Evolutionary conservation across 257 asterid species (phyloP).

Genomic region (Fraxinus americana): DNA sequence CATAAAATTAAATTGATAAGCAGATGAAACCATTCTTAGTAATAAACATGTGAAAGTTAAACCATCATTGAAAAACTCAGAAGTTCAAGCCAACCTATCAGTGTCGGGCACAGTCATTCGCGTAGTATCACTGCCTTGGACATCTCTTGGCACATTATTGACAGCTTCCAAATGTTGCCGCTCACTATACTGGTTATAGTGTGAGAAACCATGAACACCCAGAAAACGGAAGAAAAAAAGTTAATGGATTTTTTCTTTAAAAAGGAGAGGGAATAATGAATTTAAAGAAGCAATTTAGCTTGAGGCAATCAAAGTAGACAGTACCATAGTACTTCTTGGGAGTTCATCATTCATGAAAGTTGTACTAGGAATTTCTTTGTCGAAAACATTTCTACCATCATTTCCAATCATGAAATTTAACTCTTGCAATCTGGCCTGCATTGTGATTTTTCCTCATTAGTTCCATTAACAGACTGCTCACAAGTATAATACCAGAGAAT

Average conservation of each 20-base stretch:
- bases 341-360: conserved; percentile 45
- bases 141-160: conserved; percentile 45
- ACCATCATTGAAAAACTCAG: conserved; percentile 18
- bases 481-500: conserved; percentile 21
- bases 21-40: neutral
- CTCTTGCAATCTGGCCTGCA: conserved; percentile 81
- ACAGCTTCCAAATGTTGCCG: conserved; percentile 49
- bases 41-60: conserved; percentile 3
- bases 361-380: conserved; percentile 49
- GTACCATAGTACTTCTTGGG: conserved; percentile 69
- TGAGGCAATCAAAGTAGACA: conserved; percentile 18
- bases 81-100: conserved; percentile 56
- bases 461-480: conserved; percentile 19
- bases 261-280: conserved; percentile 14
- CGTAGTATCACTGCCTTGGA: conserved; percentile 46
- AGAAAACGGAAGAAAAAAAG: conserved; percentile 33
- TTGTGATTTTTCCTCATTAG: conserved; percentile 29
- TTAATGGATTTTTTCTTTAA: conserved; percentile 12
- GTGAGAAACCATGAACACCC: conserved; percentile 57
- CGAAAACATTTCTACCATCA: conserved; percentile 52
- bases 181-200: conserved; percentile 44
- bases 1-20: conserved; percentile 9
- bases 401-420: conserved; percentile 61
- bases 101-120: conserved; percentile 40
- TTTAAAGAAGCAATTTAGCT: conserved; percentile 15